Evolutionary conservation across 2,329 filamentous ascomycete genomes (phyloP), one percentile per base, ranked within the genome.

Genomic region (Chrysoporthe austroafricana): DNA sequence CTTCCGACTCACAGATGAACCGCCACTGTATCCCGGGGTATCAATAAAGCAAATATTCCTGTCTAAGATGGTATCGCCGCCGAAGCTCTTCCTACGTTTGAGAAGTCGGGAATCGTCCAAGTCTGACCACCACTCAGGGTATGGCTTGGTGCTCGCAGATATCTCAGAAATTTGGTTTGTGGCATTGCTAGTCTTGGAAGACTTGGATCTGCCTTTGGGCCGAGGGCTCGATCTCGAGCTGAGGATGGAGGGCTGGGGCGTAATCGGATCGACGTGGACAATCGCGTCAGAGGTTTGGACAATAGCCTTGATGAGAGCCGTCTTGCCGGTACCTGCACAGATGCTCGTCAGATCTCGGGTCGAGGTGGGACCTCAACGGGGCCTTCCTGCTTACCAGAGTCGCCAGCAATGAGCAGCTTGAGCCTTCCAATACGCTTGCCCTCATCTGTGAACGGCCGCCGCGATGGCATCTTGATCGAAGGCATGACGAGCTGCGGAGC

Each of bases 401-500:
- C 87, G 42, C 96, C 96, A 63, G 93, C 91, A 66, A 98, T 84
- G 71, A 98, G 83, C n/a, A 98, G 83, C 80, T 97, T 98, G 65
- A 98, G 83, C 73, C 93, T 90, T 1, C 95, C 95, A 77, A 98
- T 86, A 44, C 85, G 86, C 80, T 91, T 95, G 18, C 96, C 96
- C 59, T 87, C 86, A n/a, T 91, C 88, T 0, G 96, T 97, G 77
- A 98, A 98, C 0, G 94, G 94, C 63, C 94, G 86, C 62, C 96
- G 89, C 69, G 88, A 91, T 3, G 96, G 95, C 87, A 99, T 96
- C 70, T 88, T 90, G 74, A 99, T 90, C 75, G 94, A 97, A 5
- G 96, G 96, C 96, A 99, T 99, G 69, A 99, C 92, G n/a, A 99
- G 85, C 78, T 98, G 94, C 34, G 91, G 91, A 52, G 83, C 84